These are phyloP conservation scores for Entelexis paramagnoliae DNA, from an alignment of 1,139 yeast genomes.

Conservation along the genomic window DNA sequence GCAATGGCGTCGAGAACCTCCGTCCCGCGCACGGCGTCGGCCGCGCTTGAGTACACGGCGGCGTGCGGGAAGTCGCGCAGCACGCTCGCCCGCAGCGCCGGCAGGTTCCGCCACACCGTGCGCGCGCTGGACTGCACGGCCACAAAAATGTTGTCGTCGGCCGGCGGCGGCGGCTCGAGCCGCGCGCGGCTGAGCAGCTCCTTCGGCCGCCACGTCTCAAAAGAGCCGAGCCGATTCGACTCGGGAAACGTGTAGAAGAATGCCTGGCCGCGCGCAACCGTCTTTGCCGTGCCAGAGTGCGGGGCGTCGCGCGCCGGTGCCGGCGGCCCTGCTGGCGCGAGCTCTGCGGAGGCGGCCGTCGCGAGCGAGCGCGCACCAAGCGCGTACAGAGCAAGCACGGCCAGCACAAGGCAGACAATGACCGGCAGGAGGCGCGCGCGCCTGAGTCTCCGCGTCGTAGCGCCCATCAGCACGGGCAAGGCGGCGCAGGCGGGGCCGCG, in stretches of 20 bases:
- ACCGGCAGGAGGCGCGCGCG: neutral
- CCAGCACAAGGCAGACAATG: neutral
- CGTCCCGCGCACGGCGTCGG: slow-evolving; percentile 24
- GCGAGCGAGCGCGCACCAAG: no score
- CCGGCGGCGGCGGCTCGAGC: neutral
- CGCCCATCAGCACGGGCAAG: neutral
- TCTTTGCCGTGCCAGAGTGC: neutral
- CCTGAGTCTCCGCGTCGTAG: neutral
- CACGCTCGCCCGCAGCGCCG: slow-evolving; percentile 25
- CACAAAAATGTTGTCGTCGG: slow-evolving; percentile 21
- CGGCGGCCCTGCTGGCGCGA: neutral
- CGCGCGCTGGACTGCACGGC: slow-evolving; percentile 24
- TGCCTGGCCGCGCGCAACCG: slow-evolving; percentile 24
- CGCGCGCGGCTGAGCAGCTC: slow-evolving; percentile 13
- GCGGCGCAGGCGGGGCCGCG: neutral
- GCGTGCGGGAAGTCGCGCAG: slow-evolving; percentile 23
- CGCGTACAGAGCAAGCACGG: neutral
- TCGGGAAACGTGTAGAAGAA: slow-evolving; percentile 28
- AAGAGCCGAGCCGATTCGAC: slow-evolving; percentile 27
- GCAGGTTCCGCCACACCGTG: slow-evolving; percentile 25
- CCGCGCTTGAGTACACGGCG: slow-evolving; percentile 23
- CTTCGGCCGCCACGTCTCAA: slow-evolving; percentile 30
- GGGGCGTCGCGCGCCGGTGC: neutral
- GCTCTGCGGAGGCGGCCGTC: neutral
- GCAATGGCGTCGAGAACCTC: slow-evolving; percentile 25